Base-by-base conservation (phyloP, 345 rosid species). In the Camelina laxa region DNA sequence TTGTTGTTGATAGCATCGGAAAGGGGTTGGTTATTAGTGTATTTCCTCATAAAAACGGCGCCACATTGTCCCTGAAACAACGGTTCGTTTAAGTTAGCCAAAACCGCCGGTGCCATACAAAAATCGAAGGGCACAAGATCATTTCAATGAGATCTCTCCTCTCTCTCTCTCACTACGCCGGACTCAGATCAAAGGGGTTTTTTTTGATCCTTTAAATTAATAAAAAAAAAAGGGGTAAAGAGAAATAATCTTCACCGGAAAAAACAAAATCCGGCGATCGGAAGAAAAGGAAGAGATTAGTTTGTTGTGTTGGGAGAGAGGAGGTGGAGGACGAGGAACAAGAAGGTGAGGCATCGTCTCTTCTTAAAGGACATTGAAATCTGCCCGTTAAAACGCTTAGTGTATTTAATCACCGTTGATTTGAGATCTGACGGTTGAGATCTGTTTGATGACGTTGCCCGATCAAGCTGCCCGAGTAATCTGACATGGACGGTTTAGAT, bases 51-150 rank as follows among this genome's bases (percentile, higher is more conserved):
- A 71, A 70, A 76, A 70, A 12, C 80, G 65, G 75, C 67, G 53
- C 72, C 72, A 39, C 80, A 58, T 58, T 70, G 41, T 58, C 80
- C 60, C 72, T 49, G 62, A 30, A 71, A 71, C 72, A 50, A 64
- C 4, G 76, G 67, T 71, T 77, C 76, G 62, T 57, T 77, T 71
- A 71, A 30, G 56, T 65, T 65, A 65, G 72, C 72, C 72, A 77
- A 71, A 65, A 77, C 73, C 39, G 80, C 76, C 13, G 80, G 76
- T 49, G 80, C 80, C 76, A 77, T 77, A 70, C 76, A 58, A 39
- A 4, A 42, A 10, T 41, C 58, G 69, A 54, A 77, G 62, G 54
- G 63, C 36, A 15, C 50, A 59, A 42, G 54, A 50, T 58, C 81
- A 77, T 77, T 31, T 71, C 80, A 41, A 12, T 14, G 70, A 47